phyloP scores from a whole-genome alignment of 768 basidiomycete species.

The Pisolithus albus region DNA sequence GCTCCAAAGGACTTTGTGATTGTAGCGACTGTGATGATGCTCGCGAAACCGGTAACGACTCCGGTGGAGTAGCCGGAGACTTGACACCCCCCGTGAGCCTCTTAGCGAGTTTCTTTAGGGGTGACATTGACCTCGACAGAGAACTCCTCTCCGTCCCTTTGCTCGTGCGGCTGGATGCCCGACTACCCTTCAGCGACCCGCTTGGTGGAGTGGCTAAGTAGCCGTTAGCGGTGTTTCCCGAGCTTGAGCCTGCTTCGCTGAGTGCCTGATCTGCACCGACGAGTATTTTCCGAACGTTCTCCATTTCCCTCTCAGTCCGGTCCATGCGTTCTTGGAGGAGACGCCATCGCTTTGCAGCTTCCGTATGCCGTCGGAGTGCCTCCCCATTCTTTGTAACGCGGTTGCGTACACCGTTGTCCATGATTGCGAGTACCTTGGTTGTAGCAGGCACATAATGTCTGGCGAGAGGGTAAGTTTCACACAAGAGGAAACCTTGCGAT shows the following conservation, averaged over 20 bases:
- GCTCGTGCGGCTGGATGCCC: conserved; percentile 33
- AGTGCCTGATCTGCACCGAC: conserved; percentile 41
- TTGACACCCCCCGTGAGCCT: conserved; percentile 49
- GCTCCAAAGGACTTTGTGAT: conserved; percentile 50
- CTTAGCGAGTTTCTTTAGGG: conserved; percentile 70
- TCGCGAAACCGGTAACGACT: conserved; percentile 42
- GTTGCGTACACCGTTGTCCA: conserved; percentile 90
- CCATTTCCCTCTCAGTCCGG: conserved; percentile 80
- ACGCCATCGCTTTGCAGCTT: conserved; percentile 83
- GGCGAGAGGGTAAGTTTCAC: conserved; percentile 10
- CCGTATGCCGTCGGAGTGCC: conserved; percentile 81
- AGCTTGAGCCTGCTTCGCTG: conserved; percentile 67
- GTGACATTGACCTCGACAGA: conserved; percentile 72
- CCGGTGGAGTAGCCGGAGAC: conserved; percentile 35
- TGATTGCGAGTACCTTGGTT: conserved; percentile 84
- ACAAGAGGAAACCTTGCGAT: neutral
- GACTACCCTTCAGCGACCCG: conserved; percentile 31
- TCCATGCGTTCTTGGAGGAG: conserved; percentile 72
- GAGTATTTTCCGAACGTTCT: conserved; percentile 55
- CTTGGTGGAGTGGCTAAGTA: conserved; percentile 62
- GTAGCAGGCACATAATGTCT: conserved; percentile 95
- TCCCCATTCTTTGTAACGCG: conserved; percentile 96
- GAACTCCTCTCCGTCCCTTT: conserved; percentile 37
- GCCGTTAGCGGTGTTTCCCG: conserved; percentile 50
- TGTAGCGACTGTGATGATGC: conserved; percentile 20